Conservation (phyloP, 352 stramenopile species). For the Lagenidium sp. region DNA sequence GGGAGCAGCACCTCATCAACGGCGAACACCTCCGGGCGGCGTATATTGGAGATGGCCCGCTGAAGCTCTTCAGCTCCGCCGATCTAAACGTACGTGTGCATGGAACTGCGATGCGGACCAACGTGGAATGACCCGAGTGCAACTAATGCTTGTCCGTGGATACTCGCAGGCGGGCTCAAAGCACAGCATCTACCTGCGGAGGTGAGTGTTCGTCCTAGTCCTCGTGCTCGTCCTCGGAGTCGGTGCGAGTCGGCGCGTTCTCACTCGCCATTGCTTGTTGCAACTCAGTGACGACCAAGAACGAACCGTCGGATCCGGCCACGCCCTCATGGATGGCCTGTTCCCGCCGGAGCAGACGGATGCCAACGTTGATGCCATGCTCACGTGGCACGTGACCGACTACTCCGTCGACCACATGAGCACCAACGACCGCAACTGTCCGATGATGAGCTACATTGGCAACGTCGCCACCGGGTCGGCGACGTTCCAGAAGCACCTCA, state of each 20-base stretch:
- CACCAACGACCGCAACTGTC: conserved; percentile 69
- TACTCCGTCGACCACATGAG: conserved; percentile 76
- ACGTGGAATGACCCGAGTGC: too few relatives aligned
- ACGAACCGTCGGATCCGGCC: conserved; percentile 72
- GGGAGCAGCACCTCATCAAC: conserved; percentile 71
- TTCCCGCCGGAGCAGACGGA: conserved; percentile 52
- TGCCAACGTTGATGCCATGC: conserved; percentile 47
- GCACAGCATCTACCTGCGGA: conserved; percentile 62
- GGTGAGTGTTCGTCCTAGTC: conserved; percentile 12
- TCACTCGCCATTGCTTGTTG: too few relatives aligned
- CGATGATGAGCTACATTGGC: conserved; percentile 60
- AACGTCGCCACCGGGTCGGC: conserved; percentile 48
- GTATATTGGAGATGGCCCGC: conserved; percentile 58
- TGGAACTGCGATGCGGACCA: too few relatives aligned
- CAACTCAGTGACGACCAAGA: conserved; percentile 80
- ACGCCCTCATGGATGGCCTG: conserved; percentile 67
- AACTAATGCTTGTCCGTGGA: neutral
- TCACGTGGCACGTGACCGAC: conserved; percentile 71
- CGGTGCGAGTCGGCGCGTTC: too few relatives aligned
- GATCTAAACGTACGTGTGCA: conserved; percentile 46
- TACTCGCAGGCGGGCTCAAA: neutral
- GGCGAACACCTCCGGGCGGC: conserved; percentile 51
- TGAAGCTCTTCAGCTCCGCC: conserved; percentile 59
- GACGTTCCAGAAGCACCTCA: conserved; percentile 40
- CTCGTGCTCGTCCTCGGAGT: too few relatives aligned